Evolutionary conservation across 495 filamentous ascomycete species (phyloP).

Genomic region (Neurospora hispaniola): DNA sequence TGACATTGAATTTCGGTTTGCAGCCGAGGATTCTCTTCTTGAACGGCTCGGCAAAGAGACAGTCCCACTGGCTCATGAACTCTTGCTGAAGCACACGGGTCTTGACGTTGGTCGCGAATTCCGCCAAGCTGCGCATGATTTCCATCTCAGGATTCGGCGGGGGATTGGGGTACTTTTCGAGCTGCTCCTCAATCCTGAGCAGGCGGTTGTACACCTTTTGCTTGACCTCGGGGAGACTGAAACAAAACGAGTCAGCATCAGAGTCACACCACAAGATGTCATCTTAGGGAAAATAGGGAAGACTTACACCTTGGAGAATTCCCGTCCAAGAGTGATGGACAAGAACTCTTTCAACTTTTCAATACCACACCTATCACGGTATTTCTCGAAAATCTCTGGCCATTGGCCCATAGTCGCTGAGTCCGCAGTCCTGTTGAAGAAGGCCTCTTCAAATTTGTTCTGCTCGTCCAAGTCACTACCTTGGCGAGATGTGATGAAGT

Average conservation of each 20-base stretch:
- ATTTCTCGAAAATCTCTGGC: slow-evolving; percentile 32
- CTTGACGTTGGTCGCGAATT: slow-evolving; percentile 32
- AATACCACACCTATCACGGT: slow-evolving; percentile 47
- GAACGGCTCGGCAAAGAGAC: slow-evolving; percentile 24
- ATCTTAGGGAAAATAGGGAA: background rate
- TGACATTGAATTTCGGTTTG: slow-evolving; percentile 34
- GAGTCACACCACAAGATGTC: background rate
- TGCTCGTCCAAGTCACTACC: slow-evolving; percentile 43
- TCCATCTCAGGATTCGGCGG: slow-evolving; percentile 40
- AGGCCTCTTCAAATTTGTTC: slow-evolving; percentile 44
- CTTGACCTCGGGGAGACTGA: slow-evolving; percentile 49
- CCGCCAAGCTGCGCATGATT: slow-evolving; percentile 30
- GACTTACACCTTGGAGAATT: slow-evolving; percentile 45
- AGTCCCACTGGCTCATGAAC: slow-evolving; percentile 16
- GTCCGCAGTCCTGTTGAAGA: slow-evolving; percentile 38
- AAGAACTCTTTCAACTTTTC: slow-evolving; percentile 43
- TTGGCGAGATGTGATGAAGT: slow-evolving; percentile 47
- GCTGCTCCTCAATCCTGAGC: slow-evolving; percentile 32
- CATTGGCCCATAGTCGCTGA: slow-evolving; percentile 28
- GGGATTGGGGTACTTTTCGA: slow-evolving; percentile 45
- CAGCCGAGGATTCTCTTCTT: slow-evolving; percentile 22
- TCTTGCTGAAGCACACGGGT: slow-evolving; percentile 24
- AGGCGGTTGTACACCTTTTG: slow-evolving; percentile 44
- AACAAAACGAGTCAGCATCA: background rate
- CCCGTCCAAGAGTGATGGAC: slow-evolving; percentile 40